Evolutionary conservation across 805 yeast genomes (phyloP), one percentile per base, ranked within the genome.

Genomic region (Nakazawaea anatomiae): DNA sequence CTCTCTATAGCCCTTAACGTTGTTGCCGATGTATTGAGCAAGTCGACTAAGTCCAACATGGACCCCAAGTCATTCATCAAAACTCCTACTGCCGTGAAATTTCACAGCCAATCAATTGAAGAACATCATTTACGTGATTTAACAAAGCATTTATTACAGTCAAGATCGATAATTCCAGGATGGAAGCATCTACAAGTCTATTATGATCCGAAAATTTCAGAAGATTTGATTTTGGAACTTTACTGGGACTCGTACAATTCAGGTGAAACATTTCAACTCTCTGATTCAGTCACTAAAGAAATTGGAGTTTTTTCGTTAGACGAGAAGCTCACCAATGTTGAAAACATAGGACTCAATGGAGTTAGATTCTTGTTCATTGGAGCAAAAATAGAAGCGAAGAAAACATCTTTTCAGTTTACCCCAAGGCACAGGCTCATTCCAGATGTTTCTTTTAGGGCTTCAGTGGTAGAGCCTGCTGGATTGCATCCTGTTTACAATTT

Each of bases 371-470:
- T 51, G 5, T 18, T 51, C 6, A 27, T 12, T 9, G 42, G 28
- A 7, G 11, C 35, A 18, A 46, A 39, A 4, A 35, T 38, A 12
- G 39, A 39, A 18, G 36, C 42, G 6, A 47, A 46, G 11, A 43
- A 47, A 35, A 51, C 54, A 5, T 32, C 48, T 10, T 51, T 51
- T 46, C 54, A 51, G 35, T 44, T 44, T 41, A 44, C 27, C 2
- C 51, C 51, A 28, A 43, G 54, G 30, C 51, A 51, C 9, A 42
- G 48, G 12, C 12, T 34, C 4, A 31, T 46, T 5, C 51, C 48
- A 14, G 36, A 44, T 25, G 11, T 46, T 1, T 27, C 25, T 4
- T 51, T 39, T n/a, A 25, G 27, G 5, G 12, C 39, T 8, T n/a
- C 35, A 14, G n/a, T 39, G 9, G 10, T 5, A 6, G 44, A 9